Percentiles rank a stretch among this genome's conserved stretches.
These are phyloP conservation scores for Ascochyta rabiei DNA, from an alignment of 2,329 filamentous ascomycete genomes.

Conservation along the genomic window DNA sequence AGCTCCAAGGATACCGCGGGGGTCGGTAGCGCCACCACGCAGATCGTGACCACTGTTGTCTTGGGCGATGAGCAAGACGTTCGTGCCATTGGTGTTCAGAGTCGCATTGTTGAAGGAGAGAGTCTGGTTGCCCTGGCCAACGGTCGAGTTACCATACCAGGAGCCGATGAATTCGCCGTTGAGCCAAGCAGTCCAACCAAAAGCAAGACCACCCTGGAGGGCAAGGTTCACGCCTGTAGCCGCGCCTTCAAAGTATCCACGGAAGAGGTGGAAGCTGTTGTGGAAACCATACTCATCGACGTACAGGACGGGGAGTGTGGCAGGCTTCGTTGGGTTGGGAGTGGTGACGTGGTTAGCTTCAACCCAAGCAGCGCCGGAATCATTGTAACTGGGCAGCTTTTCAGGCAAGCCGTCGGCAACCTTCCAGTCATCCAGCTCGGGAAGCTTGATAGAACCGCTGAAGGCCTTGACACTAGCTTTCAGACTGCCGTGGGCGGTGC, in stretches of 20 bases:
- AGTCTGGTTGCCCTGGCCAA: slow-evolving; percentile 44
- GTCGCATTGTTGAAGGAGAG: slow-evolving; percentile 61
- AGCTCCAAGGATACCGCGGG: slow-evolving; percentile 61
- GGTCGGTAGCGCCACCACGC: slow-evolving; percentile 54
- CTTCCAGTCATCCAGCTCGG: slow-evolving; percentile 55
- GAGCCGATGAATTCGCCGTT: slow-evolving; percentile 64
- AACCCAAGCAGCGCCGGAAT: slow-evolving; percentile 53
- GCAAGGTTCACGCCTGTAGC: slow-evolving; percentile 57
- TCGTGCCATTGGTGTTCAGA: slow-evolving; percentile 47
- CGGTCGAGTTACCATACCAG: slow-evolving; percentile 57
- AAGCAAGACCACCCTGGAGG: slow-evolving; percentile 61
- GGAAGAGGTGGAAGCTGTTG: slow-evolving; percentile 51
- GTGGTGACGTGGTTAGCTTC: slow-evolving; percentile 46
- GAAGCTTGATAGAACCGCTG: slow-evolving; percentile 43
- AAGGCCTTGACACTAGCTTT: slow-evolving; percentile 37
- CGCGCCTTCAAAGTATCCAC: slow-evolving; percentile 48
- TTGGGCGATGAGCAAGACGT: slow-evolving; percentile 62
- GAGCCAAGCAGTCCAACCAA: slow-evolving; percentile 64
- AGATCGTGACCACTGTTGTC: slow-evolving; percentile 67
- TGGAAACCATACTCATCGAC: slow-evolving; percentile 53
- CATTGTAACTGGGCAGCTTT: slow-evolving; percentile 51
- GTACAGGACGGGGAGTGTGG: slow-evolving; percentile 50
- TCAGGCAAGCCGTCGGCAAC: slow-evolving; percentile 58
- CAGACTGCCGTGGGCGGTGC: slow-evolving; percentile 47
- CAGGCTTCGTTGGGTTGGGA: slow-evolving; percentile 47